A percentile compares a stretch with the other conserved stretches of the same genome.
These are phyloP conservation scores for Epichloe baconii DNA, from an alignment of 2,329 filamentous ascomycete species.

Conservation along the genomic window DNA sequence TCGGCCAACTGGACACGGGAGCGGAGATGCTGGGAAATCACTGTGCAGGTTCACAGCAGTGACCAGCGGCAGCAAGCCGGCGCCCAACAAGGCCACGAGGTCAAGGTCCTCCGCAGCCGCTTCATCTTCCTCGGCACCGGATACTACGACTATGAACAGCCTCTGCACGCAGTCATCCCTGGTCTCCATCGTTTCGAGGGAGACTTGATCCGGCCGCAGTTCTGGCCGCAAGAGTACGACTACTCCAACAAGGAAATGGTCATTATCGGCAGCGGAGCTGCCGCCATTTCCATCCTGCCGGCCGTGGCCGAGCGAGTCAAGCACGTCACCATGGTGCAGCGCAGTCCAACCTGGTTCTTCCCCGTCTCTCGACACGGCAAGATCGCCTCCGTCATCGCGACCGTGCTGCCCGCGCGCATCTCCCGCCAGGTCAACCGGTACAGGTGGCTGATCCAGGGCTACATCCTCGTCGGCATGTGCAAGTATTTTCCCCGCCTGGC, in stretches of 20 bases:
- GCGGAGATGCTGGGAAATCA: constrained; percentile 39
- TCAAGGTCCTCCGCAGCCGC: constrained; percentile 24
- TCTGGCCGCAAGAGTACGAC: constrained; percentile 56
- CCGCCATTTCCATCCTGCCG: constrained; percentile 53
- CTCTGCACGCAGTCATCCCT: constrained; percentile 36
- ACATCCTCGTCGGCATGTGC: constrained; percentile 33
- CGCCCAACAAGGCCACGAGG: too few species aligned
- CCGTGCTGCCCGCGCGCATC: constrained; percentile 28
- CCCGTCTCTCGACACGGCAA: constrained; percentile 31
- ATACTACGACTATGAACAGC: constrained; percentile 56
- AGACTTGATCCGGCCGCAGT: constrained; percentile 53
- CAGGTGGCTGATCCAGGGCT: constrained; percentile 31
- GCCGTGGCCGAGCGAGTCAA: constrained; percentile 42
- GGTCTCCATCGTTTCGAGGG: constrained; percentile 26
- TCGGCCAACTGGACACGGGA: constrained; percentile 41
- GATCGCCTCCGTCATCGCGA: constrained; percentile 22
- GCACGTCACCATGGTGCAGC: constrained; percentile 56
- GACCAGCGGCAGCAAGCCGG: constrained; percentile 6
- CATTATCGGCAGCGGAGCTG: constrained; percentile 55
- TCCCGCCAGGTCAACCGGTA: constrained; percentile 31
- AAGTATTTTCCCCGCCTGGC: constrained; percentile 32
- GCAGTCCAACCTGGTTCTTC: constrained; percentile 51
- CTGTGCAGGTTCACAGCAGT: constrained; percentile 17
- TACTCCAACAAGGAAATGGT: constrained; percentile 51
- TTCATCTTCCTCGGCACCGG: constrained; percentile 43